Percentiles rank a stretch among this genome's conserved stretches.
Conservation (phyloP, 768 basidiomycete genomes). For the Trametes cinnabarina region DNA sequence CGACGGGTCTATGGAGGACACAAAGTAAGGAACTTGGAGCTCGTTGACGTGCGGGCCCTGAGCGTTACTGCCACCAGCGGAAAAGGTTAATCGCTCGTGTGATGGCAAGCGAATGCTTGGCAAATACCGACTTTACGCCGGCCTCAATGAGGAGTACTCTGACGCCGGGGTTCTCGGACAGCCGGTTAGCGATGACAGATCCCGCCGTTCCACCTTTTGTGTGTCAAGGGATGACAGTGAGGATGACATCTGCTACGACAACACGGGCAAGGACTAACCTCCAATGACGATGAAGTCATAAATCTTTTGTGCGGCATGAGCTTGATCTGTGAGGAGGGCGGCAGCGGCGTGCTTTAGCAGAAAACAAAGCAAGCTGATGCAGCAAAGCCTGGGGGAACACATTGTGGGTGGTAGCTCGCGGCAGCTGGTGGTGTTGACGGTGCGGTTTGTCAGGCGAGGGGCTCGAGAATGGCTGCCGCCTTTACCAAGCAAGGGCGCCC, state of each 20-base stretch:
- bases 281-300: constrained; percentile 44
- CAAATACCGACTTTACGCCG: constrained; percentile 8
- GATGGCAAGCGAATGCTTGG: neutral
- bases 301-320: neutral
- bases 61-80: constrained; percentile 14
- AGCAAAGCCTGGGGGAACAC: no score
- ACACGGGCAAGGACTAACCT: neutral
- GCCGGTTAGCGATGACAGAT: constrained; percentile 36
- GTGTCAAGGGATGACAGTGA: neutral
- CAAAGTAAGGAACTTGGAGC: no score
- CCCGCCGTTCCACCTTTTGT: constrained; percentile 21
- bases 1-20: constrained; percentile 1
- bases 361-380: no score
- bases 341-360: no score
- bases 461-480: no score
- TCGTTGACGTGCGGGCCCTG: neutral
- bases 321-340: no score
- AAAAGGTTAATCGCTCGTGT: no score
- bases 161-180: constrained; percentile 37
- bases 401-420: no score
- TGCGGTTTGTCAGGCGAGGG: no score
- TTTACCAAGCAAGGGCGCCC: no score
- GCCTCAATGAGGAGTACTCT: constrained; percentile 36
- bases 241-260: neutral
- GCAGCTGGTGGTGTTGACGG: no score